Evolutionary conservation across 1,284 basidiomycete species (phyloP).

Genomic region (Ganoderma lingzhi): DNA sequence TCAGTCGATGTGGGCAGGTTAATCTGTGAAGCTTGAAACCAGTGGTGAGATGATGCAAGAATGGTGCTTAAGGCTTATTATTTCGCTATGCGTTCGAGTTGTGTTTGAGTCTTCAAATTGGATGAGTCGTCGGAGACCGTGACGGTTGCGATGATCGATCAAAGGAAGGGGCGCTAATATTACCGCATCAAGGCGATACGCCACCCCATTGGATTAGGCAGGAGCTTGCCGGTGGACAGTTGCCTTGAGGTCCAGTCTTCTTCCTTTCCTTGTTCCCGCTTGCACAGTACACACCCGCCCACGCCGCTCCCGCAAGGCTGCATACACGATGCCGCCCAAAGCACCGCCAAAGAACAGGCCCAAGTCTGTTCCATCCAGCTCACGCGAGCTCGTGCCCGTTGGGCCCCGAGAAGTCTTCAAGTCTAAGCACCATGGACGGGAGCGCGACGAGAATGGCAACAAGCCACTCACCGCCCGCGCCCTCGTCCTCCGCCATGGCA

Average conservation of each 20-base stretch:
- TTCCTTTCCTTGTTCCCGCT: background rate
- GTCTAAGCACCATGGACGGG: constrained; percentile 40
- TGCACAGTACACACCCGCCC: background rate
- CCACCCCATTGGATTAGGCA: background rate
- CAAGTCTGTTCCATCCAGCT: constrained; percentile 35
- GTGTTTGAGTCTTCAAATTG: no score
- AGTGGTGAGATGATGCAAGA: no score
- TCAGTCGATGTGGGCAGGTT: no score
- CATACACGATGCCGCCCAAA: constrained; percentile 23
- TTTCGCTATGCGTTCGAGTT: no score
- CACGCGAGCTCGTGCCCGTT: constrained; percentile 56
- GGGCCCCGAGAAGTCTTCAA: constrained; percentile 61
- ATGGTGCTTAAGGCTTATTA: no score
- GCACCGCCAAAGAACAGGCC: constrained; percentile 26
- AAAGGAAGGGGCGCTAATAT: background rate
- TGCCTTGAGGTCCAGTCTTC: background rate
- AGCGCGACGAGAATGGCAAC: constrained; percentile 55
- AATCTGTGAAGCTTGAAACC: no score
- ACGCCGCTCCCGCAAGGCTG: background rate
- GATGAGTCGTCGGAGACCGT: no score
- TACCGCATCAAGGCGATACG: background rate
- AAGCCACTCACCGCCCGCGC: constrained; percentile 74
- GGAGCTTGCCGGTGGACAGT: background rate
- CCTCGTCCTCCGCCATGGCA: constrained; percentile 77
- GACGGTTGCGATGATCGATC: no score